Evolutionary conservation across 306 rosid genomes (phyloP).

Genomic region (Macrotyloma uniflorum): DNA sequence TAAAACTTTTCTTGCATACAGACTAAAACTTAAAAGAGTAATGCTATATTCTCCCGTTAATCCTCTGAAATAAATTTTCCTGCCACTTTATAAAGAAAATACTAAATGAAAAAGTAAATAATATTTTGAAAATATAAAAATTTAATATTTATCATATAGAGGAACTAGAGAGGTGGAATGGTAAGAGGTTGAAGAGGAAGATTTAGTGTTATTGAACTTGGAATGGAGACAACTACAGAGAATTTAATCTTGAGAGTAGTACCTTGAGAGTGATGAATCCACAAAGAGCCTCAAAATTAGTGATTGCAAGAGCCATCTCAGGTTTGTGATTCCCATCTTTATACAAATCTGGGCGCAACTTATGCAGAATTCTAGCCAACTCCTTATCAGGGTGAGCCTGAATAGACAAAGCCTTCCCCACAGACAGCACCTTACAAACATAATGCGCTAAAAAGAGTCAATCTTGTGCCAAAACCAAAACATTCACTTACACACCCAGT

Average conservation of each 20-base stretch:
- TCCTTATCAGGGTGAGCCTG: slow-evolving; percentile 99
- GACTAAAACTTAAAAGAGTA: neutral
- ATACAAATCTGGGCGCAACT: slow-evolving; percentile 66
- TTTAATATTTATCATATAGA: neutral
- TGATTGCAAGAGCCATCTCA: slow-evolving; percentile 91
- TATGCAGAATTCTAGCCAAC: slow-evolving; percentile 78
- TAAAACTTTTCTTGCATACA: neutral
- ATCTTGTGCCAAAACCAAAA: neutral
- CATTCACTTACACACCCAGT: neutral
- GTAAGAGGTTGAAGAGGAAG: neutral
- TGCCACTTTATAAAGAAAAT: neutral
- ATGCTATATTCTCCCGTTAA: neutral
- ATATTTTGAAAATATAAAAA: no score
- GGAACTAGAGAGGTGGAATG: no score
- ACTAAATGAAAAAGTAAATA: neutral
- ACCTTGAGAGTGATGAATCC: slow-evolving; percentile 85
- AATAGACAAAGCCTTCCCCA: slow-evolving; percentile 84
- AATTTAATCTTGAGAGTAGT: neutral
- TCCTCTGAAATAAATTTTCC: neutral
- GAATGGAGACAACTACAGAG: neutral
- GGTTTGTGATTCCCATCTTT: slow-evolving; percentile 97
- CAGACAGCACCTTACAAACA: slow-evolving; percentile 72
- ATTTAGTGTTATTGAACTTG: neutral
- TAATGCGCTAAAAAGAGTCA: slow-evolving; percentile 22
- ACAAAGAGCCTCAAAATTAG: slow-evolving; percentile 86